Conservation (phyloP, 371 early-diverging fungal genomes). For the Actinomucor elegans region DNA sequence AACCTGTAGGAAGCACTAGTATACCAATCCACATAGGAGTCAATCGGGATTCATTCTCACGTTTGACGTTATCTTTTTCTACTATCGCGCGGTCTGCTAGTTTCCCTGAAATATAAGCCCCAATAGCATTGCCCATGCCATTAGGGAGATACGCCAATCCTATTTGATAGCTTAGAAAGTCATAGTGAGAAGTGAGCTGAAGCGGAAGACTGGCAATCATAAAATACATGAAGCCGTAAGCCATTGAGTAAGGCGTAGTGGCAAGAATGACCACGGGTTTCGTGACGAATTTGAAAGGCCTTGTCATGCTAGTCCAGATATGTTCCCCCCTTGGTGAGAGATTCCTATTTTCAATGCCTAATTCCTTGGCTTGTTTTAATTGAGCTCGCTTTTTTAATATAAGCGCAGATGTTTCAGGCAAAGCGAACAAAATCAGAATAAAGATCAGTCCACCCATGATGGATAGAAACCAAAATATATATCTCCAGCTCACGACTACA, state of each 20-base stretch:
- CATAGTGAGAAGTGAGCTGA: constrained; percentile 27
- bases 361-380: neutral
- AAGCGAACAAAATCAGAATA: constrained; percentile 56
- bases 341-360: neutral
- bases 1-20: constrained; percentile 32
- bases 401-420: constrained; percentile 62
- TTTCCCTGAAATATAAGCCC: constrained; percentile 43
- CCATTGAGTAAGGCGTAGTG: constrained; percentile 50
- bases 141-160: constrained; percentile 46
- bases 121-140: constrained; percentile 48
- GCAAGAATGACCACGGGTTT: constrained; percentile 49
- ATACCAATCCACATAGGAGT: constrained; percentile 45
- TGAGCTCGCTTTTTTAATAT: constrained; percentile 18
- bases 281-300: constrained; percentile 41
- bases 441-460: constrained; percentile 56
- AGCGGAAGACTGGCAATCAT: constrained; percentile 40
- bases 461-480: constrained; percentile 65
- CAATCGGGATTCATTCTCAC: constrained; percentile 28
- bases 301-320: constrained; percentile 29
- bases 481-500: constrained; percentile 61
- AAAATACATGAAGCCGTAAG: constrained; percentile 57
- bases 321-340: too few relatives aligned
- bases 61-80: neutral
- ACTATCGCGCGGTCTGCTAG: constrained; percentile 36
- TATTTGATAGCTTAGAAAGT: constrained; percentile 37